Evolutionary conservation across 306 rosid species (phyloP).

Genomic region (Quercus engelmannii): DNA sequence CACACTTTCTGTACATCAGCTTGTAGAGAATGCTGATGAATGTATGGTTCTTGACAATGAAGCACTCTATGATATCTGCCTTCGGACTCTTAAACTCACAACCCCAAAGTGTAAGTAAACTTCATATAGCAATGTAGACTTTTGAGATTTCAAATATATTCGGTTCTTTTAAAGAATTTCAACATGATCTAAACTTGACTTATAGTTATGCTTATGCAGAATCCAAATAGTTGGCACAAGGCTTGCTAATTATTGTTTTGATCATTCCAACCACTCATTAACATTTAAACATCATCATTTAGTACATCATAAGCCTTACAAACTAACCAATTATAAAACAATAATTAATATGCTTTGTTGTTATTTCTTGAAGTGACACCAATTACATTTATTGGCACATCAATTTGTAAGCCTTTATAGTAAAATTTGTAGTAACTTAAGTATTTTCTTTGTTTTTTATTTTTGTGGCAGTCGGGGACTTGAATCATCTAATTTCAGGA

Average conservation of each 20-base stretch:
- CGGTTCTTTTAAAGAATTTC: not conserved
- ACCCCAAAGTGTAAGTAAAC: slow-evolving; percentile 57
- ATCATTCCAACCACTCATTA: not conserved
- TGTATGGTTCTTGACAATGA: slow-evolving; percentile 67
- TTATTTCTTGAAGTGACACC: too few species aligned
- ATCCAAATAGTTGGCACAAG: too few species aligned
- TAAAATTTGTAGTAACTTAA: too few species aligned
- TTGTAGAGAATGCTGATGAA: slow-evolving; percentile 72
- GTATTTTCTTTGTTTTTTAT: too few species aligned
- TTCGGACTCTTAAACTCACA: slow-evolving; percentile 53
- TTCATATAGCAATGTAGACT: not conserved
- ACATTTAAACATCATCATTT: not conserved
- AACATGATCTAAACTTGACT: too few species aligned
- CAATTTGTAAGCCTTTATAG: too few species aligned
- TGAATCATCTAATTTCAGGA: slow-evolving; percentile 76
- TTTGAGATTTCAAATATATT: not conserved
- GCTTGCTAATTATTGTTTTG: too few species aligned
- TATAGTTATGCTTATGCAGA: too few species aligned
- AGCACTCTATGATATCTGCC: slow-evolving; percentile 55
- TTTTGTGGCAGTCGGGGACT: slow-evolving; percentile 56
- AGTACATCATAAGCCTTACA: not conserved
- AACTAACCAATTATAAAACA: too few species aligned
- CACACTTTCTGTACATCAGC: slow-evolving; percentile 75
- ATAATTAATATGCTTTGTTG: too few species aligned
- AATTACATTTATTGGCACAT: too few species aligned